Conservation (phyloP, 441 rosid species). For the Arabidopsis lyrata region DNA sequence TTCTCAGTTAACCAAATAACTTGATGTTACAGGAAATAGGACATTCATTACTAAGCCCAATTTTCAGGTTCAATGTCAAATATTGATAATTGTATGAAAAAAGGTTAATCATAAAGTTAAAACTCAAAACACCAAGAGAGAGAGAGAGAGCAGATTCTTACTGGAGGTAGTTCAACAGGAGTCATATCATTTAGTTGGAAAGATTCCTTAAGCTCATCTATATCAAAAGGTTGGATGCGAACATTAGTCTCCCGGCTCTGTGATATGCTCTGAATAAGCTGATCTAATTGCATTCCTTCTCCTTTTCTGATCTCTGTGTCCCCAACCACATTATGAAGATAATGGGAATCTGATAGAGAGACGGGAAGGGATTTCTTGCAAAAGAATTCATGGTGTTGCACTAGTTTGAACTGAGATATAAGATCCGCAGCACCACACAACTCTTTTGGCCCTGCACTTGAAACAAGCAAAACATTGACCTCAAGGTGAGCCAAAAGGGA, state of each 20-base stretch:
- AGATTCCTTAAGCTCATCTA: constrained; percentile 59
- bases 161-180: constrained; percentile 57
- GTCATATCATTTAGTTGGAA: constrained; percentile 56
- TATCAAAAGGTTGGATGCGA: constrained; percentile 55
- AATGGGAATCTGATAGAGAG: constrained; percentile 61
- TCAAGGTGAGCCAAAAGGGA: neutral
- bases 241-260: constrained; percentile 41
- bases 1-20: constrained; percentile 2
- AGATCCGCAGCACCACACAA: constrained; percentile 68
- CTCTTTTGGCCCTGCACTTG: constrained; percentile 62
- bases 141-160: constrained; percentile 42
- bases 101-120: neutral
- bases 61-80: constrained; percentile 7
- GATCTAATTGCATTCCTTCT: constrained; percentile 71
- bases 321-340: constrained; percentile 67
- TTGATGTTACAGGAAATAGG: constrained; percentile 9
- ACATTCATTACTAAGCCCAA: constrained; percentile 1
- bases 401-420: constrained; percentile 58
- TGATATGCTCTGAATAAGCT: constrained; percentile 50
- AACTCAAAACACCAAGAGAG: constrained; percentile 18
- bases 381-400: constrained; percentile 64
- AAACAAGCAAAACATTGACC: constrained; percentile 24
- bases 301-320: constrained; percentile 72
- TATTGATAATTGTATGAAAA: neutral
- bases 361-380: constrained; percentile 65